Base-by-base conservation (phyloP, 2,329 filamentous ascomycete species). In the Plenodomus tracheiphilus region DNA sequence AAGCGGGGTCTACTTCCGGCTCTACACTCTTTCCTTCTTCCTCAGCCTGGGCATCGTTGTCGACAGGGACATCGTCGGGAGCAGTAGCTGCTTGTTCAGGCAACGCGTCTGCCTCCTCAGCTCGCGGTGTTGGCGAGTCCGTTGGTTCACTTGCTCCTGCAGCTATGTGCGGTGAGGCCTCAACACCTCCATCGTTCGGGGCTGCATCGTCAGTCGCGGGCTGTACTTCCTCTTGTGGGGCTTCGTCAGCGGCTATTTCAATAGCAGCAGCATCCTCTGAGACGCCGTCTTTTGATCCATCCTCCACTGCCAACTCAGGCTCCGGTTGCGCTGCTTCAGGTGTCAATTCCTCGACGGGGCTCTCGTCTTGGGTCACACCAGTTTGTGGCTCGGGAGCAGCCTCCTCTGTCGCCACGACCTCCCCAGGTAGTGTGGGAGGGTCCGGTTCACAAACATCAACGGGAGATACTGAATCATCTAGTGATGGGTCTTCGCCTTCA, bases 11-110 rank as follows among this genome's bases (percentile, higher is more conserved):
- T 25, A 40, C 43, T 6, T n/a, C 38, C 6, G 22, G 6, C 25
- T 43, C 41, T 35, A 30, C 19, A 17, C 22, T 20, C 30, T 39
- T 47, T n/a, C 49, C 39, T 21, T 43, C 49, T n/a, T 40, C 41
- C 17, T 18, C 39, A 17, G 30, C 47, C 16, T 38, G 28, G 4
- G 34, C 42, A 20, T 50, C 46, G 34, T 38, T 39, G 10, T 30
- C 28, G 3, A 42, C 21, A n/a, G 28, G 20, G 7, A n/a, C 16
- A 16, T 50, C 51, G 22, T 47, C 43, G 15, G 28, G 6, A 32
- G 28, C 4, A 10, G 35, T 4, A 18, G 4, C 35, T 37, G 34
- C 15, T 18, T 36, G 6, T 11, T 10, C 39, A 6, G 46, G 11
- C 11, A 34, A 10, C 15, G 38, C 37, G 10, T 16, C 30, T 21